Conservation (phyloP, 1,284 basidiomycete genomes). For the Sphagnurus paluster region DNA sequence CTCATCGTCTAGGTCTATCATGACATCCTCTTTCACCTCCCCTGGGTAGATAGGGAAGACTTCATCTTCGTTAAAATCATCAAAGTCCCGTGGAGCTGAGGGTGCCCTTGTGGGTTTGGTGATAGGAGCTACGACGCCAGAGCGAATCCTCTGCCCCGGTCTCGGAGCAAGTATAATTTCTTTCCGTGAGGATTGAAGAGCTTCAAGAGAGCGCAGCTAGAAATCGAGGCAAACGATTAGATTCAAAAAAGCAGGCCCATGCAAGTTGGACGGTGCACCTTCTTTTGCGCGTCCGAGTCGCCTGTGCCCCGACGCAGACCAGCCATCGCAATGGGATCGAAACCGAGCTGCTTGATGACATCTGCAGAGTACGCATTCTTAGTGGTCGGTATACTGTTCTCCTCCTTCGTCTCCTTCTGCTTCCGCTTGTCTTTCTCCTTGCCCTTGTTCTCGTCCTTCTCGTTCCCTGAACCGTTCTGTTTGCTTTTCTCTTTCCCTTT, state of each 20-base stretch:
- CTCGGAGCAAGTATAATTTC: conserved; percentile 53
- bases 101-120: neutral
- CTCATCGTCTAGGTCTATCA: conserved; percentile 20
- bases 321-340: conserved; percentile 63
- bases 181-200: conserved; percentile 45
- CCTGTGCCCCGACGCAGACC: conserved; percentile 41
- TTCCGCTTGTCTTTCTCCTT: conserved; percentile 28
- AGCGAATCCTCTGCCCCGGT: conserved; percentile 54
- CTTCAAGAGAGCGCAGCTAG: conserved; percentile 53
- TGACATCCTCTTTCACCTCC: conserved; percentile 4
- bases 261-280: conserved; percentile 41
- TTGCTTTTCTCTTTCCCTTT: conserved; percentile 23
- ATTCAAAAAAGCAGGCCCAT: conserved; percentile 1
- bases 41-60: conserved; percentile 4
- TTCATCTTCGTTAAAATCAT: conserved; percentile 11
- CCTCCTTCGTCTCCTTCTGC: conserved; percentile 21
- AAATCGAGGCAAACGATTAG: conserved; percentile 1
- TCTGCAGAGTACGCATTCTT: conserved; percentile 62
- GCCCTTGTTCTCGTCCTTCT: conserved; percentile 24
- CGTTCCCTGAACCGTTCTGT: conserved; percentile 25
- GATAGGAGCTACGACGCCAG: conserved; percentile 43
- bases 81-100: conserved; percentile 3
- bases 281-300: conserved; percentile 47
- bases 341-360: conserved; percentile 68
- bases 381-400: conserved; percentile 11